Conservation (phyloP, 768 basidiomycete genomes). For the Xanthoconium stramineum region DNA sequence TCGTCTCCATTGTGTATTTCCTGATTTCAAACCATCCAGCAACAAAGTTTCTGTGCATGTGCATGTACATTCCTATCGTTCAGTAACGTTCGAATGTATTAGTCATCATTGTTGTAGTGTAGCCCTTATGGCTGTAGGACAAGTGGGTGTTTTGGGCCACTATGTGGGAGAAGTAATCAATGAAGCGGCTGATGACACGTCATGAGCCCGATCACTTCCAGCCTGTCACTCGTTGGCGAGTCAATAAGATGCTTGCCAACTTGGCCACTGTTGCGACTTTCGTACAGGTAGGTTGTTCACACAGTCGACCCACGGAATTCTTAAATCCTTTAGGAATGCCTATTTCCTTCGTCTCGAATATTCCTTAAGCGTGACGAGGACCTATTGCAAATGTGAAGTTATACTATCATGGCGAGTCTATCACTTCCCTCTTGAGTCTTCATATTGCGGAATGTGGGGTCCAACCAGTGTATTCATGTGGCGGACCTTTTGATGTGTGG, state of each 20-base stretch:
- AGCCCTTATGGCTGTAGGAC: constrained; percentile 16
- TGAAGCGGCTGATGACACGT: not conserved
- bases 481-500: constrained; percentile 2
- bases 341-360: not conserved
- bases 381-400: not conserved
- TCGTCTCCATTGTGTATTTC: constrained; percentile 7
- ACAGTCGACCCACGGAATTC: not conserved
- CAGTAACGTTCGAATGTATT: constrained; percentile 25
- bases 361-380: constrained; percentile 5
- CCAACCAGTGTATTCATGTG: constrained; percentile 4
- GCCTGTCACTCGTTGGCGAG: no score
- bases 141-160: constrained; percentile 1
- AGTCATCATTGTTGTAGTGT: constrained; percentile 27
- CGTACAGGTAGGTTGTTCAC: constrained; percentile 9
- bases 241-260: constrained; percentile 3
- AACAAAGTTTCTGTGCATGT: constrained; percentile 22
- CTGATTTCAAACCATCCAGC: constrained; percentile 20
- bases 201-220: not conserved
- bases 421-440: not conserved
- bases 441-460: not conserved
- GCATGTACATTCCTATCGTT: constrained; percentile 28
- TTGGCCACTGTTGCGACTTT: constrained; percentile 7
- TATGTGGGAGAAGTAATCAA: constrained; percentile 7
- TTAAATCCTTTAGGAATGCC: not conserved
- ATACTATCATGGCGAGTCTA: not conserved